Evolutionary conservation across 176 grass and related monocot genomes (phyloP).

Genomic region (Stipa capillata): DNA sequence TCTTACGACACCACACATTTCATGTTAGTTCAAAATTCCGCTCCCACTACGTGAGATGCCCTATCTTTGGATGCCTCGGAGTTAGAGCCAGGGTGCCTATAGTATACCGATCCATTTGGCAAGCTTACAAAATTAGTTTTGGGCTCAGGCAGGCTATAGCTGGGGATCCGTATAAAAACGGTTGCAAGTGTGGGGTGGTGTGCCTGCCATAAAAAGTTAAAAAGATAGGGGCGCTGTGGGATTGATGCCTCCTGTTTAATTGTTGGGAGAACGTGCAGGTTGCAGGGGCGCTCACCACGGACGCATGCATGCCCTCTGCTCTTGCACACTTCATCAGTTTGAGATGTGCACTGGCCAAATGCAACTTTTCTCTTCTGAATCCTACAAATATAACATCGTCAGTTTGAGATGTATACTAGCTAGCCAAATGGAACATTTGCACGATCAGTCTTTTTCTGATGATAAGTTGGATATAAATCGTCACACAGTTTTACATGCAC

Average conservation of each 20-base stretch:
- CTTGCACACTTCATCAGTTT: no score
- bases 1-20: not conserved
- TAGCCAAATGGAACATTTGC: no score
- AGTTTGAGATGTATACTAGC: no score
- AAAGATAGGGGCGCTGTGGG: conserved; percentile 31
- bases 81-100: not conserved
- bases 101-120: conserved; percentile 33
- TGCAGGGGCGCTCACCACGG: not conserved
- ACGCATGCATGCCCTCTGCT: not conserved
- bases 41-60: not conserved
- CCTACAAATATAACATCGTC: no score
- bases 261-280: conserved; percentile 38
- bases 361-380: no score
- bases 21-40: not conserved
- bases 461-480: no score
- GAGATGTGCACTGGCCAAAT: no score
- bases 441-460: no score
- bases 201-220: conserved; percentile 39
- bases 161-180: conserved; percentile 43
- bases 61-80: not conserved
- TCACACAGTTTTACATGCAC: no score
- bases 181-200: conserved; percentile 29
- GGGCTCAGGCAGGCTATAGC: not conserved
- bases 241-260: conserved; percentile 41
- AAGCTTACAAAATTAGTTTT: conserved; percentile 32